Evolutionary conservation across 2,329 filamentous ascomycete genomes (phyloP), one percentile per base, ranked within the genome.

Genomic region (Alternaria tenuissima): DNA sequence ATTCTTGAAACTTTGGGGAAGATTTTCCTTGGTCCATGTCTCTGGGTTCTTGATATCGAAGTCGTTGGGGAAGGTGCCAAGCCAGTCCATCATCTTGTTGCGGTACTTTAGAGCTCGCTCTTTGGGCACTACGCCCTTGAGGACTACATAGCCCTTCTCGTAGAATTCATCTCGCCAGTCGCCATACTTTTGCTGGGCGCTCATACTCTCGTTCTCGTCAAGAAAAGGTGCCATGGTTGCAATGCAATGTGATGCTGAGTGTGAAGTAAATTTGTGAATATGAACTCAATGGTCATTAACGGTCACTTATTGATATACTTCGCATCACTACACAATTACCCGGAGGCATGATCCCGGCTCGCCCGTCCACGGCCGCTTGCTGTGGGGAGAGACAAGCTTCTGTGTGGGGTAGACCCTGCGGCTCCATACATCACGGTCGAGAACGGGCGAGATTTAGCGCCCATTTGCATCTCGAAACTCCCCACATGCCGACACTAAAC

Each of bases 11-110:
- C 59, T 61, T 32, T 60, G 53, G 1, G 82, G 82, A 2, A 84
- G 72, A 59, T 83, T 76, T 6, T 82, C 79, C 5, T 72, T 72
- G 2, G 74, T 80, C 80, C 80, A 83, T 8, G 82, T 84, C 34
- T 30, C 66, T 62, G 55, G 53, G 66, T 77, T 70, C 9, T 72
- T 67, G 28, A 63, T 59, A n/a, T 77, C 69, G 63, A 77, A 76
- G 28, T 71, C 72, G 30, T 65, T 65, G 12, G 63, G 58, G 34
- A 76, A 76, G 3, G 63, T 68, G 36, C 74, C 67, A 5, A 77
- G 66, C 71, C 73, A 77, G 20, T 75, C 66, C 39, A 74, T 61
- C 62, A 73, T 73, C 44, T 70, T 71, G 32, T 76, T 58, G 11
- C 62, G 63, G 55, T 76, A 76, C 55, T 71, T 66, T 26, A 59